These are phyloP conservation scores for Rhodotorula sp. DNA, from an alignment of 1,284 basidiomycete genomes.

Conservation along the genomic window DNA sequence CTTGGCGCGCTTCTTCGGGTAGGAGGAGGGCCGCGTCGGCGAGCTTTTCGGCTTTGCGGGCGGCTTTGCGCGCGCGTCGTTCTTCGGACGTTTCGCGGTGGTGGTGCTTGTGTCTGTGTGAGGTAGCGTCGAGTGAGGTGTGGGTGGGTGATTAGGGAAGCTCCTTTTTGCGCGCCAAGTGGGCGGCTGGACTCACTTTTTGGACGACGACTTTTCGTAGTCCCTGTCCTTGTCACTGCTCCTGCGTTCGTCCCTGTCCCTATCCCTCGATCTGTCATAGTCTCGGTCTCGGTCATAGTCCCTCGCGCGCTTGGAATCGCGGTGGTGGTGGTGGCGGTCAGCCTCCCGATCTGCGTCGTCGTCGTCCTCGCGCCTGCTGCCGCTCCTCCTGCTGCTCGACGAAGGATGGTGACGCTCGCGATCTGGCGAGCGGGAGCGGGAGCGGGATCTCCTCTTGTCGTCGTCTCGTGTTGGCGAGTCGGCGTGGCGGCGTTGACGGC, in stretches of 20 bases:
- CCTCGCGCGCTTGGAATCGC: too few species aligned
- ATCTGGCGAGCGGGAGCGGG: too few species aligned
- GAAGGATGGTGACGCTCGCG: too few species aligned
- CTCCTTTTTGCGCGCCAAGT: neutral
- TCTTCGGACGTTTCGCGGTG: conserved; percentile 37
- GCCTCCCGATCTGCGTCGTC: conserved; percentile 26
- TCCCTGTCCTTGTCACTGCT: conserved; percentile 16
- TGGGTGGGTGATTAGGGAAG: neutral
- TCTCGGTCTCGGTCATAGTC: conserved; percentile 29
- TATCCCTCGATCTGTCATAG: conserved; percentile 21
- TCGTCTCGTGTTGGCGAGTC: too few species aligned
- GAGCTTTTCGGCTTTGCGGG: conserved; percentile 37
- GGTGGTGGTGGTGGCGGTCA: too few species aligned
- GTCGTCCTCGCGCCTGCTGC: conserved; percentile 40
- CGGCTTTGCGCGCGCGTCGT: conserved; percentile 35
- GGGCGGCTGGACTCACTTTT: neutral
- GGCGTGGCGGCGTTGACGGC: too few species aligned
- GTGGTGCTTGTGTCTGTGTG: neutral
- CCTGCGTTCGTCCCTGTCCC: conserved; percentile 13
- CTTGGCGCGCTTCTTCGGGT: conserved; percentile 54
- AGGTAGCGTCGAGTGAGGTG: too few species aligned
- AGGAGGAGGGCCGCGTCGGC: conserved; percentile 30
- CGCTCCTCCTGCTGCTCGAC: conserved; percentile 30
- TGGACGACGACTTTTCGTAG: conserved; percentile 10
- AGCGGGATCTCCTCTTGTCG: too few species aligned